phyloP scores from a whole-genome alignment of 2,329 filamentous ascomycete genomes.

The Zopfia rhizophila region DNA sequence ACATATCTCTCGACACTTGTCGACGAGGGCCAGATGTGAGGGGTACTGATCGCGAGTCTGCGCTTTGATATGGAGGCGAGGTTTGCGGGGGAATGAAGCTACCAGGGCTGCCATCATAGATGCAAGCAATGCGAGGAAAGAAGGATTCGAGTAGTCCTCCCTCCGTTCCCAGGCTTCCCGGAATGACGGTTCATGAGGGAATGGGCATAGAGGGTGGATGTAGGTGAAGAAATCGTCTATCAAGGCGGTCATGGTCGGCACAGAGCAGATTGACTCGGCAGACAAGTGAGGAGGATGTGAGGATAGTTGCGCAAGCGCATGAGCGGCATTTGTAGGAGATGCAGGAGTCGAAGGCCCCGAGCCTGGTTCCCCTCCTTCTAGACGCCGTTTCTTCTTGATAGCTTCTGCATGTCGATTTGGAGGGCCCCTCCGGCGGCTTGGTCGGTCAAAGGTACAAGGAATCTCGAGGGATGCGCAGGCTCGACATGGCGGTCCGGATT shows the following conservation, averaged over 20 bases:
- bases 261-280: constrained; percentile 76
- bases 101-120: constrained; percentile 81
- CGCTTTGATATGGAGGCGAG: constrained; percentile 73
- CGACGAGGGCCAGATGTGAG: constrained; percentile 74
- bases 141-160: constrained; percentile 72
- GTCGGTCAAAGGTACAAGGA: constrained; percentile 73
- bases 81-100: constrained; percentile 78
- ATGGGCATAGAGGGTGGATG: constrained; percentile 79
- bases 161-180: constrained; percentile 73
- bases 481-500: constrained; percentile 72
- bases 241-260: constrained; percentile 73
- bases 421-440: constrained; percentile 71
- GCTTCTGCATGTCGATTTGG: constrained; percentile 74
- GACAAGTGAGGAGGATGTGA: constrained; percentile 59
- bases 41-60: constrained; percentile 74
- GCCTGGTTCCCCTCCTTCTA: constrained; percentile 57
- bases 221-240: constrained; percentile 87
- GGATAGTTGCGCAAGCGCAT: constrained; percentile 62
- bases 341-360: constrained; percentile 57
- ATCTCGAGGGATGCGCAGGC: constrained; percentile 73
- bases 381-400: constrained; percentile 69
- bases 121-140: constrained; percentile 76
- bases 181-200: constrained; percentile 83
- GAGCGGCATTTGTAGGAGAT: constrained; percentile 64
- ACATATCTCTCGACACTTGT: constrained; percentile 76